Base-by-base conservation (phyloP, 1,284 basidiomycete genomes). In the Xanthoconium separans region DNA sequence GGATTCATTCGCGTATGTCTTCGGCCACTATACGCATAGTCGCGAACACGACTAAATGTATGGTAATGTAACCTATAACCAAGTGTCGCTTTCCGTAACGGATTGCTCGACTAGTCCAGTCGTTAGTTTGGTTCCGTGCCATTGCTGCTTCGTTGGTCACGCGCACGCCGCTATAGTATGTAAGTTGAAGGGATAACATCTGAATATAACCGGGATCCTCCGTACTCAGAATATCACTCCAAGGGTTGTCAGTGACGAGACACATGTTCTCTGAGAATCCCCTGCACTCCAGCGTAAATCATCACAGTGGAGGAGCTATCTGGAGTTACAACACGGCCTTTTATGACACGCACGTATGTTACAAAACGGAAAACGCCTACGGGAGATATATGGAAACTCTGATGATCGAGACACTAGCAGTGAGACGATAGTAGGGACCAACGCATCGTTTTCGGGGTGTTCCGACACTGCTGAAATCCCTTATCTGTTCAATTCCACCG, bases 221-320 rank as follows among this genome's bases (percentile, higher is more conserved):
- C 8, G 16, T 16, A 55, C 49, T 6, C 58, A 50, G 18, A 55
- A 27, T n/a, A 44, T 55, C 20, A 7, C 44, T 5, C 39, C 61
- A 22, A 33, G 58, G 59, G 1, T 52, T 61, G 16, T 42, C 45
- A 7, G 39, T 44, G n/a, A 24, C 58, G 41, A 52, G 46, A 20
- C 59, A 61, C 27, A 56, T 47, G 24, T 61, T 61, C 56, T 60
- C 60, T 20, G 34, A 54, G 16, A 24, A 27, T 4, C 50, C 56
- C 1, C 18, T 58, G 1, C 52, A 55, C 3, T 18, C 13, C 10
- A 53, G 51, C 30, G 40, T 60, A 18, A 47, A 43, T 29, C 44
- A 41, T 22, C 61, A 55, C 27, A 51, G 27, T 22, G 44, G 40
- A 1, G 54, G 45, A 7, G 54, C 55, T 4, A 18, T 50, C 4